phyloP scores from a whole-genome alignment of 768 basidiomycete genomes.

The Chiua virens region DNA sequence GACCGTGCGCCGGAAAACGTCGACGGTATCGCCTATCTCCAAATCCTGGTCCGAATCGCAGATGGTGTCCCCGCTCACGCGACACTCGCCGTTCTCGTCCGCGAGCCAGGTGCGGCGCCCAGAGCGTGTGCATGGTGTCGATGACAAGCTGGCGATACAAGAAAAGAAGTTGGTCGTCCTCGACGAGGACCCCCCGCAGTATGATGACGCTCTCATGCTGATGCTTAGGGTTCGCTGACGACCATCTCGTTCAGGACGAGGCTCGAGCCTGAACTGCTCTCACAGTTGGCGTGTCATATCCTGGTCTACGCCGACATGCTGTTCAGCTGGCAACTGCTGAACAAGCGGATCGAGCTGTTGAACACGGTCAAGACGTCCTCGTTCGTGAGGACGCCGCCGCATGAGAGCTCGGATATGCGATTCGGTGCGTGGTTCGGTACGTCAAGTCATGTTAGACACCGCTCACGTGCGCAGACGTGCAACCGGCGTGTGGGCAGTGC shows the following conservation, averaged over 20 bases:
- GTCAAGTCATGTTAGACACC: background rate
- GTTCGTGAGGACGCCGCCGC: conserved; percentile 18
- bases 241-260: conserved; percentile 4
- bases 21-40: conserved; percentile 38
- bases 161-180: conserved; percentile 42
- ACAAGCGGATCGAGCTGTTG: conserved; percentile 72
- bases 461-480: conserved; percentile 34
- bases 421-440: conserved; percentile 28
- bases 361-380: conserved; percentile 52
- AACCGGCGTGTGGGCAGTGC: conserved; percentile 49
- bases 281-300: conserved; percentile 54
- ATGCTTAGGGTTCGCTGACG: background rate
- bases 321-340: conserved; percentile 67
- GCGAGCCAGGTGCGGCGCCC: conserved; percentile 39
- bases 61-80: conserved; percentile 21
- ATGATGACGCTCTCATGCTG: background rate
- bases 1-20: conserved; percentile 24
- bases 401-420: conserved; percentile 36
- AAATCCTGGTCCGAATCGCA: conserved; percentile 60
- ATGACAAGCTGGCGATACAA: conserved; percentile 27
- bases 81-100: conserved; percentile 44
- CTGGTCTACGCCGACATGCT: conserved; percentile 74
- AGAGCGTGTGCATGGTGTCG: conserved; percentile 43
- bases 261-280: conserved; percentile 32
- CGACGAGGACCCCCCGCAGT: conserved; percentile 24